Evolutionary conservation across 2,329 filamentous ascomycete species (phyloP).

Genomic region (Fusarium oligoseptatum): DNA sequence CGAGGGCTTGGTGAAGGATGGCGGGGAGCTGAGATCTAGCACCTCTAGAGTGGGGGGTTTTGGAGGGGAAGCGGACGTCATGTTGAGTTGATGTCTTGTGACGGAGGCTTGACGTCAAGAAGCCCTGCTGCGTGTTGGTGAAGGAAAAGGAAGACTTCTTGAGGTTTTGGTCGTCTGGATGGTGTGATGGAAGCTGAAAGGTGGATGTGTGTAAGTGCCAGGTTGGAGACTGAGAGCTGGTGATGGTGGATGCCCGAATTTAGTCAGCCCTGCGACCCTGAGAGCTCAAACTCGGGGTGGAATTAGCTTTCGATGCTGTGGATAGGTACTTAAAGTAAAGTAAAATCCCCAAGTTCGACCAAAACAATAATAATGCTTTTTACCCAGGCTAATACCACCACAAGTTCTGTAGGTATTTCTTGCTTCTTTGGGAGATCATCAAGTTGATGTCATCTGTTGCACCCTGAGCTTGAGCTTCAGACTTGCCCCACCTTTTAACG

Average conservation of each 20-base stretch:
- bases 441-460: conserved; percentile 24
- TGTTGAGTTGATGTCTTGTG: conserved; percentile 16
- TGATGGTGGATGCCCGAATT: conserved; percentile 11
- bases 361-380: not conserved
- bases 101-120: not conserved
- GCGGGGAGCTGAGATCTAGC: conserved; percentile 62
- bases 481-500: conserved; percentile 25
- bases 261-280: conserved; percentile 17
- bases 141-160: not conserved
- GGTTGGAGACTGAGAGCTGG: conserved; percentile 9
- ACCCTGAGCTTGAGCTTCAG: conserved; percentile 20
- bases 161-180: not conserved
- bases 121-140: not conserved
- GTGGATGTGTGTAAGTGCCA: conserved; percentile 13
- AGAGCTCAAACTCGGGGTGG: not conserved
- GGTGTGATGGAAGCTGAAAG: not conserved
- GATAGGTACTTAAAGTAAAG: not conserved
- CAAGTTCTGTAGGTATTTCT: not conserved
- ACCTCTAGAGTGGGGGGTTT: conserved; percentile 55
- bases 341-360: not conserved
- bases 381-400: not conserved
- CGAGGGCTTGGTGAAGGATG: conserved; percentile 73
- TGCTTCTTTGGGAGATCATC: not conserved
- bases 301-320: not conserved
- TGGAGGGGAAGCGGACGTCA: conserved; percentile 40